Evolutionary conservation across 352 stramenopile genomes (phyloP).

Genomic region (Phytopythium ostracodes): DNA sequence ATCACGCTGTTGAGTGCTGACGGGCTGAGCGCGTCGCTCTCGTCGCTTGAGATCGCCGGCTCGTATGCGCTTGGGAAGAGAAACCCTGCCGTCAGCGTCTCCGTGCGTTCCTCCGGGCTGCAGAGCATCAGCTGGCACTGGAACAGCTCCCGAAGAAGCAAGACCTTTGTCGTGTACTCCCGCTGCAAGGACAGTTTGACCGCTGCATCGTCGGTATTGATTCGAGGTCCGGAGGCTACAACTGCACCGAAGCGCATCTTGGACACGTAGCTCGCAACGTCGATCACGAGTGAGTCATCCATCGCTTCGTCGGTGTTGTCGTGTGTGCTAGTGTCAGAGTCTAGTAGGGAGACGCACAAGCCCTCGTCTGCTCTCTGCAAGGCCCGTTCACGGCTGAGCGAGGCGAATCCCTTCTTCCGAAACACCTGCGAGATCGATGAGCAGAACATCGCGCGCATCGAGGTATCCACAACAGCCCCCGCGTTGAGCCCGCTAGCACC

Average conservation of each 20-base stretch:
- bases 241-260: constrained; percentile 37
- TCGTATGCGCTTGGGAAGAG: constrained; percentile 27
- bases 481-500: not conserved
- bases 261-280: constrained; percentile 34
- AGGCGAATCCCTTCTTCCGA: constrained; percentile 34
- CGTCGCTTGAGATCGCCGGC: constrained; percentile 8
- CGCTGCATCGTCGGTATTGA: constrained; percentile 11
- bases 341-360: not conserved
- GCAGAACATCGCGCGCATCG: constrained; percentile 12
- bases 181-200: constrained; percentile 15
- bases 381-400: constrained; percentile 16
- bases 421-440: constrained; percentile 43
- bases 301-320: not conserved
- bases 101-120: constrained; percentile 16
- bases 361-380: not conserved
- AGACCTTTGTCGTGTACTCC: constrained; percentile 38
- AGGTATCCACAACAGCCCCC: not conserved
- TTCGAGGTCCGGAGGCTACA: not conserved
- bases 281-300: constrained; percentile 16
- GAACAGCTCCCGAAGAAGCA: constrained; percentile 43
- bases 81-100: constrained; percentile 47
- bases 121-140: constrained; percentile 41
- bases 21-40: constrained; percentile 11
- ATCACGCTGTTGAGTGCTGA: constrained; percentile 26
- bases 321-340: not conserved